Percentiles rank a stretch among this genome's conserved stretches.
Evolutionary conservation across 2,329 filamentous ascomycete species (phyloP).

Genomic region (Ampelomyces quisqualis): DNA sequence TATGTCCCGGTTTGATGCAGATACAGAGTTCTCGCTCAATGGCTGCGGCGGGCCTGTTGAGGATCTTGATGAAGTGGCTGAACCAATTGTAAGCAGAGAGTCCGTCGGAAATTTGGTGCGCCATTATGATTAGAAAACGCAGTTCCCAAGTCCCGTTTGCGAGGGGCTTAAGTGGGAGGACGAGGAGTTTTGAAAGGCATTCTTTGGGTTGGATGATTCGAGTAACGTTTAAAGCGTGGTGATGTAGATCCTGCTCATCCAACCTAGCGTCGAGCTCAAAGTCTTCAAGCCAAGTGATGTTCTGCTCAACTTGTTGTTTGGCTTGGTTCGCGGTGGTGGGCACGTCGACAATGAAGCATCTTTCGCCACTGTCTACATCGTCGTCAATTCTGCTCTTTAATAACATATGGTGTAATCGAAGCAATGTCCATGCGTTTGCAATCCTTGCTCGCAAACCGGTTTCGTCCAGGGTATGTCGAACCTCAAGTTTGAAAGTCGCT

Average conservation of each 20-base stretch:
- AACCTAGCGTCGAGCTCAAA: slow-evolving; percentile 30
- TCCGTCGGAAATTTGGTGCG: slow-evolving; percentile 51
- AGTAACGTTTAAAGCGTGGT: slow-evolving; percentile 46
- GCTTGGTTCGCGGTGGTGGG: slow-evolving; percentile 31
- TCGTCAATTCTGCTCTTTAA: slow-evolving; percentile 38
- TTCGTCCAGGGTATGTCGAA: slow-evolving; percentile 33
- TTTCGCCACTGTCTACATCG: slow-evolving; percentile 13
- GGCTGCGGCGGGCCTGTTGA: slow-evolving; percentile 14
- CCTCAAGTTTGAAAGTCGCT: slow-evolving; percentile 40
- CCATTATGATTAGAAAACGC: slow-evolving; percentile 44
- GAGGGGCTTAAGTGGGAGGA: slow-evolving; percentile 36
- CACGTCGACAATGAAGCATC: slow-evolving; percentile 41
- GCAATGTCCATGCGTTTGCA: slow-evolving; percentile 43
- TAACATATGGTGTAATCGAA: slow-evolving; percentile 45
- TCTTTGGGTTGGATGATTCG: slow-evolving; percentile 43
- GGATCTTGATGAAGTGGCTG: slow-evolving; percentile 40
- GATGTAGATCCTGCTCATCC: slow-evolving; percentile 42
- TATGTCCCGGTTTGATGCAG: slow-evolving; percentile 2
- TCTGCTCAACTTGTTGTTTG: slow-evolving; percentile 28
- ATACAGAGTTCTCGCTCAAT: slow-evolving; percentile 14
- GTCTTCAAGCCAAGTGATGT: slow-evolving; percentile 45
- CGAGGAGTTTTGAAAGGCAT: slow-evolving; percentile 44
- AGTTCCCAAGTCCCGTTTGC: slow-evolving; percentile 33
- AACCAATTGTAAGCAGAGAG: slow-evolving; percentile 48
- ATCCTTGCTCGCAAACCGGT: slow-evolving; percentile 39